Evolutionary conservation across 1,284 basidiomycete genomes (phyloP), one percentile per base, ranked within the genome.

Genomic region (Sphagnurus paluster): DNA sequence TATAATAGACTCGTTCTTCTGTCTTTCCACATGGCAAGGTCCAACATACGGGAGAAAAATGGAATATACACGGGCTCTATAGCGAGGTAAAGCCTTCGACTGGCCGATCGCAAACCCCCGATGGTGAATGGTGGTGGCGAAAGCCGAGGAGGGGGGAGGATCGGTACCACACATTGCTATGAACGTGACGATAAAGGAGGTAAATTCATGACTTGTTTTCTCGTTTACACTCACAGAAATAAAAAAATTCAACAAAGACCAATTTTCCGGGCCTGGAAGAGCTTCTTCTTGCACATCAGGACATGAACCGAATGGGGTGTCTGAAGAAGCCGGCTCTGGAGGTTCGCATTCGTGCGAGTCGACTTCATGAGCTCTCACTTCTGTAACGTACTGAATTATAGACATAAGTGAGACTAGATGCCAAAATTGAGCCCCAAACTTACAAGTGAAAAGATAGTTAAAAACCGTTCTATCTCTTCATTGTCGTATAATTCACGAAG

Each of bases 391-490:
- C 82, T 84, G 42, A n/a, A n/a, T n/a, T 21, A 37, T 14, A 37
- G 21, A 26, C 3, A 25, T 33, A 21, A 16, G 34, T 21, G 6
- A 14, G 36, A 44, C 46, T 42, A 10, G 49, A 14, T 37, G n/a
- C 28, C 26, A 21, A 24, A 20, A 41, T n/a, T 13, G 7, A 4
- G 19, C n/a, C 19, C 40, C 25, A 24, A 29, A 62, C 73, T 56
- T 57, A 84, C 82, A 35, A 72, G 65, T 33, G 79, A 76, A 62
- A 85, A 85, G 17, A 83, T 56, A 29, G 66, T 59, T 21, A 84
- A 60, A 56, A 80, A 83, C 21, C 78, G 66, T 32, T 81, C 71
- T 19, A 84, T 76, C 62, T 85, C 81, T 59, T 84, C 81, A 42
- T 75, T 71, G 23, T 85, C 81, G 49, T 82, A 84, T 20, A 80